Percentiles rank a stretch among this genome's conserved stretches.
These are phyloP conservation scores for Posidonia oceanica DNA, from an alignment of 116 monocot species.

Conservation along the genomic window DNA sequence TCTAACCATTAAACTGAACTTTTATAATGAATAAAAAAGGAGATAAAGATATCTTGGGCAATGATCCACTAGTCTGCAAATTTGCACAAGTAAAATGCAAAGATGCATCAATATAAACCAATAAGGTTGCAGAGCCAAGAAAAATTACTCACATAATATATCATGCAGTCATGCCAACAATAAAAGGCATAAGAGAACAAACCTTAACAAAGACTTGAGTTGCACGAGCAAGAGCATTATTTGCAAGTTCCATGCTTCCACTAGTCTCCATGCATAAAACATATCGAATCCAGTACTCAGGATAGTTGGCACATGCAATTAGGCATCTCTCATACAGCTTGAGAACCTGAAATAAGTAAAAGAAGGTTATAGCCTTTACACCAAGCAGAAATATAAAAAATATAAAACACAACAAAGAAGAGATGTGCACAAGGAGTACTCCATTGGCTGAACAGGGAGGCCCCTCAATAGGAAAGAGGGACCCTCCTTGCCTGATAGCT, in stretches of 20 bases:
- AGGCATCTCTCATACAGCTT: conserved; percentile 96
- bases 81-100: too few species aligned
- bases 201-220: conserved; percentile 99
- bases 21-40: not conserved
- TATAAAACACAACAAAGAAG: conserved; percentile 35
- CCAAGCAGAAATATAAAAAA: conserved; percentile 9
- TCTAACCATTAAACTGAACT: not conserved
- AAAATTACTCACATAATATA: not conserved
- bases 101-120: not conserved
- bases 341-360: conserved; percentile 63
- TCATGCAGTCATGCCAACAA: not conserved
- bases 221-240: conserved; percentile 95
- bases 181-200: not conserved
- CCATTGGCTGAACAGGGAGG: conserved; percentile 81
- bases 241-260: conserved; percentile 92
- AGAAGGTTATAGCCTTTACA: conserved; percentile 8
- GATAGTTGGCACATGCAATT: conserved; percentile 98
- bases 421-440: conserved; percentile 88
- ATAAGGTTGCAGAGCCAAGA: not conserved
- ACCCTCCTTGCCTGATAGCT: conserved; percentile 67
- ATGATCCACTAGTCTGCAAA: not conserved
- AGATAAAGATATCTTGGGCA: not conserved
- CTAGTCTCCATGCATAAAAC: conserved; percentile 84
- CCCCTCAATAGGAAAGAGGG: conserved; percentile 87
- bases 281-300: conserved; percentile 96